Conservation (phyloP, 2,329 filamentous ascomycete genomes). For the Albophoma yamanashiensis region DNA sequence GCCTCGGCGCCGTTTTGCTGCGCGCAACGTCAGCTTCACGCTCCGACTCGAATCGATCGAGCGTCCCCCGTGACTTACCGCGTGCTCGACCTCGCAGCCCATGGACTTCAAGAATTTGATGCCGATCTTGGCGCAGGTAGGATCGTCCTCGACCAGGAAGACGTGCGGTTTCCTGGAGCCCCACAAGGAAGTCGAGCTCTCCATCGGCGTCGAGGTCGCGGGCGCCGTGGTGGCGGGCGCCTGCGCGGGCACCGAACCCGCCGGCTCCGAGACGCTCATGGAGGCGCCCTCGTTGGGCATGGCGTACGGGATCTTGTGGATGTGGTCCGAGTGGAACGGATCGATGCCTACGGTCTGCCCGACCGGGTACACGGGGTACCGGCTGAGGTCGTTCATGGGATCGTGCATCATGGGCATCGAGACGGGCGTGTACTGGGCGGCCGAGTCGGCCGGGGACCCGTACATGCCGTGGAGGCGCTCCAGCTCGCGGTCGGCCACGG, state of each 20-base stretch:
- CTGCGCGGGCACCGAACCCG: conserved; percentile 7
- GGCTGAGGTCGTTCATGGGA: conserved; percentile 41
- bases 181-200: conserved; percentile 38
- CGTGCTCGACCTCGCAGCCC: conserved; percentile 56
- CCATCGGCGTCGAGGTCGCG: conserved; percentile 15
- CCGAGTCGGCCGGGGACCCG: conserved; percentile 43
- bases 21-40: conserved; percentile 5
- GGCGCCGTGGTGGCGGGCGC: conserved; percentile 6
- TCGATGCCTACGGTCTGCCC: conserved; percentile 88
- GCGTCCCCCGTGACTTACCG: conserved; percentile 34
- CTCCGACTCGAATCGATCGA: conserved; percentile 8
- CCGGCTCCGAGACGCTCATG: conserved; percentile 26
- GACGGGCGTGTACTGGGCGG: conserved; percentile 27
- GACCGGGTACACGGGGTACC: conserved; percentile 77
- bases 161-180: conserved; percentile 62
- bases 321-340: conserved; percentile 87
- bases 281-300: conserved; percentile 44
- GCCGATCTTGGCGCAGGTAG: conserved; percentile 56
- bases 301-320: conserved; percentile 88
- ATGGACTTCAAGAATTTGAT: conserved; percentile 56
- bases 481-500: conserved; percentile 41
- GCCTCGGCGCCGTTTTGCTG: conserved; percentile 73
- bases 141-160: conserved; percentile 78
- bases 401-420: conserved; percentile 40
- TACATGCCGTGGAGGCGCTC: conserved; percentile 45